Evolutionary conservation across 371 early-diverging fungal species (phyloP).

Genomic region (Syncephalis plumigaleata): DNA sequence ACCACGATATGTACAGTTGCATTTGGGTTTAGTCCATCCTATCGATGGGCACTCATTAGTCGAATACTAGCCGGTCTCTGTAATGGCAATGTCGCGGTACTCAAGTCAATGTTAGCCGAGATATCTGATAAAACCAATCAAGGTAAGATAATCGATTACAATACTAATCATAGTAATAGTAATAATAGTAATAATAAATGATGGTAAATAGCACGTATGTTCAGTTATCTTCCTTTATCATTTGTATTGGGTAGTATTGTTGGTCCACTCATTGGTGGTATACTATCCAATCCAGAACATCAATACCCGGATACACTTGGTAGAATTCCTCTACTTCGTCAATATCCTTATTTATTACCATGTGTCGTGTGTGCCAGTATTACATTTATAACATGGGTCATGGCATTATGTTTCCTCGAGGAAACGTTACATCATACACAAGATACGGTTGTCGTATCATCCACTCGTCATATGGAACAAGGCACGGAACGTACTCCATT

Average conservation of each 20-base stretch:
- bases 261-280: constrained; percentile 68
- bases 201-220: constrained; percentile 1
- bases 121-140: constrained; percentile 64
- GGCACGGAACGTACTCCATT: neutral
- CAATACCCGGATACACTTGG: constrained; percentile 52
- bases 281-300: constrained; percentile 53
- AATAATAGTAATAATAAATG: too few relatives aligned
- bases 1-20: constrained; percentile 40
- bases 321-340: constrained; percentile 29
- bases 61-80: constrained; percentile 54
- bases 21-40: constrained; percentile 57
- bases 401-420: constrained; percentile 48
- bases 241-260: constrained; percentile 7
- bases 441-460: neutral
- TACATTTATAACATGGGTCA: constrained; percentile 35
- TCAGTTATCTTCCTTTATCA: constrained; percentile 1
- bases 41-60: constrained; percentile 40
- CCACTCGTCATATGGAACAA: neutral
- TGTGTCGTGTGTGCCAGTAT: constrained; percentile 50
- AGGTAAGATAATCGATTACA: constrained; percentile 11
- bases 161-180: neutral
- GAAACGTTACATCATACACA: constrained; percentile 30
- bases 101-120: constrained; percentile 74
- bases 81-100: constrained; percentile 65
- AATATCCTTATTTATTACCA: constrained; percentile 72